Base-by-base conservation (phyloP, 2,329 filamentous ascomycete genomes). In the Aspergillus aculeatus region DNA sequence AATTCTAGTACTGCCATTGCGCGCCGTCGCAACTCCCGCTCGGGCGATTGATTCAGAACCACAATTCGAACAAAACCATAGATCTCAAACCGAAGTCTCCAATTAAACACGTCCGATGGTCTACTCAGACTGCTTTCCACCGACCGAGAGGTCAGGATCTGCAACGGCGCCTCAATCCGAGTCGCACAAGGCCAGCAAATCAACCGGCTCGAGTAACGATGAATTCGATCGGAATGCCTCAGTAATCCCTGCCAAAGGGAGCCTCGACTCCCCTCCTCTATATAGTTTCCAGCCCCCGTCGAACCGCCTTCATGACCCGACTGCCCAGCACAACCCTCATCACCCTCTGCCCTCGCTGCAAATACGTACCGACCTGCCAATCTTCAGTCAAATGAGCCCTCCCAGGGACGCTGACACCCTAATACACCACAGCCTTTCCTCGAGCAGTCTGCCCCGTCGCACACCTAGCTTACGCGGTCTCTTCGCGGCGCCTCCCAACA, bases 401-500 rank as follows among this genome's bases (percentile, higher is more conserved):
- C 62, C 65, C 35, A 68, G 68, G 49, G 73, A 76, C 26, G 62
- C 66, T 23, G 77, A 80, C 58, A 57, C 66, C 32, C 66, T 68
- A 32, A 62, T 78, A 31, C 74, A 75, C n/a, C 71, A 75, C 24
- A 79, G 77, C 62, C 58, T 73, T 19, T 81, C 78, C 21, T 74
- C 77, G 2, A 71, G 74, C 47, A 80, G 78, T 60, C 67, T 80
- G 23, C 76, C 76, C 4, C 75, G 71, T 41, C 76, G 80, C 32
- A 78, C 77, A 5, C 77, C 79, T 23, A 82, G 80, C 67, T 63
- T 80, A 26, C 73, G 77, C 61, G 74, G 74, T 9, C 69, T 76
- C 16, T 69, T 78, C 24, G 71, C 71, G 26, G 70, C 71, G 12
- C 62, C 74, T 4, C 68, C 75, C 48, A 76, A 77, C 12, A 78